Evolutionary conservation across 345 rosid species (phyloP).

Genomic region (Luvunga scandens): DNA sequence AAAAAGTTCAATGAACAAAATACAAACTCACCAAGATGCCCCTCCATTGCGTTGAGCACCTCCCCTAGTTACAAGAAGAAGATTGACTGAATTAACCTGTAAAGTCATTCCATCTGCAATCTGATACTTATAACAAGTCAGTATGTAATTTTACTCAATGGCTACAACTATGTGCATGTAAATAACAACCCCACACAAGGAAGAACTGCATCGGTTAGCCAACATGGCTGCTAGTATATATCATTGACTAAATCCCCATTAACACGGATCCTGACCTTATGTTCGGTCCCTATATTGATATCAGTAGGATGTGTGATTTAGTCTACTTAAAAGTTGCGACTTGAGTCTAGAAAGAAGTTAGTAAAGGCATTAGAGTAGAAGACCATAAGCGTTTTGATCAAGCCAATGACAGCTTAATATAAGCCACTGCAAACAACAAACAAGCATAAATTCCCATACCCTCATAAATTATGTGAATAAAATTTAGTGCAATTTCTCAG

Average conservation of each 20-base stretch:
- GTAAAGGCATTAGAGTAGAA: not conserved
- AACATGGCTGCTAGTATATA: not conserved
- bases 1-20: not conserved
- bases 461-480: not conserved
- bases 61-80: constrained; percentile 90
- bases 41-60: constrained; percentile 64
- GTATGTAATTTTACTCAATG: constrained; percentile 11
- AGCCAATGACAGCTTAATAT: not conserved
- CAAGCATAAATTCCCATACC: not conserved
- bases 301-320: not conserved
- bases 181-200: not conserved
- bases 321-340: not conserved
- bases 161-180: not conserved
- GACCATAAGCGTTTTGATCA: not conserved
- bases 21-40: constrained; percentile 73
- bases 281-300: constrained; percentile 1
- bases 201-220: not conserved
- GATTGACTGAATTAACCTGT: constrained; percentile 83
- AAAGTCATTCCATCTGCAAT: constrained; percentile 99
- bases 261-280: not conserved
- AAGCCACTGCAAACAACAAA: not conserved
- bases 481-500: not conserved
- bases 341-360: not conserved
- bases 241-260: not conserved
- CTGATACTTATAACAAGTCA: constrained; percentile 41